Percentiles rank a stretch among this genome's conserved stretches.
phyloP scores from a whole-genome alignment of 139 green algal genomes.

The Medakamo hakoo region DNA sequence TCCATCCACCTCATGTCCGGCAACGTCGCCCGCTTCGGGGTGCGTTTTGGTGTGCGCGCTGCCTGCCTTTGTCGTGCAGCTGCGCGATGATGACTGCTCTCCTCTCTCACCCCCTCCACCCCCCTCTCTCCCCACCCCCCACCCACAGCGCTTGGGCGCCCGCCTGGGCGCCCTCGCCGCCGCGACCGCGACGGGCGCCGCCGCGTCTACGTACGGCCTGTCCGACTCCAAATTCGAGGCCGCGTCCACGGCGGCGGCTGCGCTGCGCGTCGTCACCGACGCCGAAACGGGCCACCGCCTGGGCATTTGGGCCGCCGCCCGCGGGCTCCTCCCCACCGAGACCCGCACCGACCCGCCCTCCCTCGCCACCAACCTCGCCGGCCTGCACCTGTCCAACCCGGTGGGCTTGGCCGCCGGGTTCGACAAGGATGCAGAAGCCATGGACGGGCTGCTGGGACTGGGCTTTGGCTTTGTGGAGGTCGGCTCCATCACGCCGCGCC shows the following conservation, averaged over 20 bases:
- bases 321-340: conserved; percentile 51
- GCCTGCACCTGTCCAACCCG: conserved; percentile 70
- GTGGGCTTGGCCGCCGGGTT: conserved; percentile 92
- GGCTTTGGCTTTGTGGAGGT: conserved; percentile 93
- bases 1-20: no score
- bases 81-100: no score
- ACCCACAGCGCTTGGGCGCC: conserved; percentile 10
- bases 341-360: conserved; percentile 35
- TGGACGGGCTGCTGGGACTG: conserved; percentile 59
- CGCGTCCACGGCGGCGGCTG: conserved; percentile 10
- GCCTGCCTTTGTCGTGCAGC: no score
- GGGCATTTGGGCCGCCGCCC: conserved; percentile 39
- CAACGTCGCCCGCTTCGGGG: no score
- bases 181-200: conserved; percentile 10
- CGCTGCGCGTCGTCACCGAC: conserved; percentile 53
- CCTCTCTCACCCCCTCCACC: background rate
- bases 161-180: conserved; percentile 15
- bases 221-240: background rate
- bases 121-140: conserved; percentile 6
- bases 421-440: conserved; percentile 85
- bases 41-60: no score
- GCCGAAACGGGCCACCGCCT: conserved; percentile 60
- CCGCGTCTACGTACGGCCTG: background rate
- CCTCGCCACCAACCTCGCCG: conserved; percentile 54
- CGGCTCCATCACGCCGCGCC: conserved; percentile 75